Conservation (phyloP, 331 rosid genomes). For the Stylosanthes scabra region DNA sequence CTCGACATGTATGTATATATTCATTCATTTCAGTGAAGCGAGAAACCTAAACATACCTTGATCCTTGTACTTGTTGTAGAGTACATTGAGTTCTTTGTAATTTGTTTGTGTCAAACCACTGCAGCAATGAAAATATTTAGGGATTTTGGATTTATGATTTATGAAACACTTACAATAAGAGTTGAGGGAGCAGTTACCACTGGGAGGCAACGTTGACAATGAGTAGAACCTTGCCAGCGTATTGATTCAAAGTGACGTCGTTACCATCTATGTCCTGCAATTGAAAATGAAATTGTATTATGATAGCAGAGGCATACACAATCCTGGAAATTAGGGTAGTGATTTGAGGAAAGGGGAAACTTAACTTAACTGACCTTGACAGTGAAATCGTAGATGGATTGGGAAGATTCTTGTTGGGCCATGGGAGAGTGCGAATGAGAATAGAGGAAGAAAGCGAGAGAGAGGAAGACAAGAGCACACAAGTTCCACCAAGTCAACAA, state of each 20-base stretch:
- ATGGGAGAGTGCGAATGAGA: slow-evolving; percentile 38
- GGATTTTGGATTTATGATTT: neutral
- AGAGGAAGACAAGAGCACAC: slow-evolving; percentile 50
- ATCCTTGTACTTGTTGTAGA: slow-evolving; percentile 83
- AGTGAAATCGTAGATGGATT: slow-evolving; percentile 74
- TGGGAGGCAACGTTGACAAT: slow-evolving; percentile 93
- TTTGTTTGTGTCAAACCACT: slow-evolving; percentile 92
- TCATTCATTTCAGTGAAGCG: slow-evolving; percentile 9
- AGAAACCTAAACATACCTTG: slow-evolving; percentile 52
- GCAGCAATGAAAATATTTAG: slow-evolving; percentile 39
- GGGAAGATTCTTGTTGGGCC: slow-evolving; percentile 63
- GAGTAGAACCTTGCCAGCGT: slow-evolving; percentile 80
- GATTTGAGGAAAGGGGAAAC: neutral
- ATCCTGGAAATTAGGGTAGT: neutral
- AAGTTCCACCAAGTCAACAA: slow-evolving; percentile 43
- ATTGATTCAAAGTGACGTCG: slow-evolving; percentile 71
- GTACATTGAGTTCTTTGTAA: slow-evolving; percentile 77
- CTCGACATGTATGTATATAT: too few relatives aligned
- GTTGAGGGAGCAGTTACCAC: slow-evolving; percentile 56
- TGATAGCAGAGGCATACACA: neutral
- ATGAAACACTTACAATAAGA: neutral
- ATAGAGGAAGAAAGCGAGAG: slow-evolving; percentile 51
- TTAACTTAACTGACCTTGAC: slow-evolving; percentile 62
- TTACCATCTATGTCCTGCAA: slow-evolving; percentile 84
- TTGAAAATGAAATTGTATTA: neutral